phyloP scores from a whole-genome alignment of 805 yeast genomes.

The Hanseniaspora hatyaiensis region DNA sequence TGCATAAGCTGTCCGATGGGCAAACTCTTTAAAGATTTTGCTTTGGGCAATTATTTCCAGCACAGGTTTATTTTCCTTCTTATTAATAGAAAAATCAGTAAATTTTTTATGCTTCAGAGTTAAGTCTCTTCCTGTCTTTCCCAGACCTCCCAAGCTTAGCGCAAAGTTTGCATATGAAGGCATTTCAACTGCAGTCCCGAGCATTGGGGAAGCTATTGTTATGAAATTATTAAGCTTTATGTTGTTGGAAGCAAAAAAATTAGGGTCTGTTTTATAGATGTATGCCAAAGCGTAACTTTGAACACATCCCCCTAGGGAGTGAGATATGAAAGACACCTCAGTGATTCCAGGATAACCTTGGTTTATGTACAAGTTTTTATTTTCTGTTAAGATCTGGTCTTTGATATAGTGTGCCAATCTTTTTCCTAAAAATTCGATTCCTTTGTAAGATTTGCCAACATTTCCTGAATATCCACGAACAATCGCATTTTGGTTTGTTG shows the following conservation, averaged over 20 bases:
- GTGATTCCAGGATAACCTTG: constrained; percentile 24
- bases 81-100: constrained; percentile 20
- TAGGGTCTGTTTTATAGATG: constrained; percentile 48
- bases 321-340: constrained; percentile 76
- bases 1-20: constrained; percentile 72
- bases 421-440: constrained; percentile 72
- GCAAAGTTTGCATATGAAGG: constrained; percentile 78
- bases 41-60: constrained; percentile 65
- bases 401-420: constrained; percentile 62
- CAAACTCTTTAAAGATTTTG: constrained; percentile 54
- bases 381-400: constrained; percentile 37
- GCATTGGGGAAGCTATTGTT: constrained; percentile 73
- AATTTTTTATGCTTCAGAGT: constrained; percentile 44
- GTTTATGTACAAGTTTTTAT: constrained; percentile 33
- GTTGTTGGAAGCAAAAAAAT: constrained; percentile 42
- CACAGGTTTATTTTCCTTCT: constrained; percentile 38
- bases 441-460: constrained; percentile 78
- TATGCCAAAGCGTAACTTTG: constrained; percentile 87
- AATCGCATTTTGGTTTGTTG: constrained; percentile 51
- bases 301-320: constrained; percentile 84
- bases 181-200: constrained; percentile 80
- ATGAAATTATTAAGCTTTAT: constrained; percentile 69
- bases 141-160: constrained; percentile 78
- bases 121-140: constrained; percentile 83
- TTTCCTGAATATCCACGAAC: constrained; percentile 77